These are phyloP conservation scores for Lolium perenne DNA, from an alignment of 176 grass and related monocot species.

Conservation along the genomic window DNA sequence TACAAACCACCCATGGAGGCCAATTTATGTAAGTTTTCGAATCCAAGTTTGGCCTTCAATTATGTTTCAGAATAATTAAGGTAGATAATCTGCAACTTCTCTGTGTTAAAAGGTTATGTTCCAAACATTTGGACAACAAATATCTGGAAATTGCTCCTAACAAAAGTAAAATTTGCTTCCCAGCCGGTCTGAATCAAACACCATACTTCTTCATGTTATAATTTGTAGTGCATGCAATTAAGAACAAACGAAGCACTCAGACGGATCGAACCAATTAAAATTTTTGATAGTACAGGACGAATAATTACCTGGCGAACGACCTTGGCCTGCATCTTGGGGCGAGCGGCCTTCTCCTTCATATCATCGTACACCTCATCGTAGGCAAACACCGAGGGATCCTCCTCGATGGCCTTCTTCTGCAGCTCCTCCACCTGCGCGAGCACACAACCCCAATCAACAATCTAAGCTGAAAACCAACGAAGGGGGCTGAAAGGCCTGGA, in stretches of 20 bases:
- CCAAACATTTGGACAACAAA: background rate
- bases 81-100: background rate
- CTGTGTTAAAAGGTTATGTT: background rate
- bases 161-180: background rate
- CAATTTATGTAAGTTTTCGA: background rate
- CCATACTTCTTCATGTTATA: background rate
- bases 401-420: slow-evolving; percentile 81
- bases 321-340: slow-evolving; percentile 80
- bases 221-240: background rate
- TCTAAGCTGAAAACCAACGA: background rate
- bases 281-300: background rate
- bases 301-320: slow-evolving; percentile 65
- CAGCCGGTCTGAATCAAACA: background rate
- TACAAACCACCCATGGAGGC: background rate
- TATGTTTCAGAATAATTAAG: background rate
- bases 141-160: background rate
- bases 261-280: background rate
- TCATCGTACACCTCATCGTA: slow-evolving; percentile 93
- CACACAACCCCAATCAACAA: background rate
- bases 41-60: background rate
- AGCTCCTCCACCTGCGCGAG: slow-evolving; percentile 75
- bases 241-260: background rate
- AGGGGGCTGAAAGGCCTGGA: background rate
- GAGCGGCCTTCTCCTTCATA: slow-evolving; percentile 85
- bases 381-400: slow-evolving; percentile 91